These are phyloP conservation scores for Lumnitzera racemosa DNA, from an alignment of 345 rosid species.

Conservation along the genomic window DNA sequence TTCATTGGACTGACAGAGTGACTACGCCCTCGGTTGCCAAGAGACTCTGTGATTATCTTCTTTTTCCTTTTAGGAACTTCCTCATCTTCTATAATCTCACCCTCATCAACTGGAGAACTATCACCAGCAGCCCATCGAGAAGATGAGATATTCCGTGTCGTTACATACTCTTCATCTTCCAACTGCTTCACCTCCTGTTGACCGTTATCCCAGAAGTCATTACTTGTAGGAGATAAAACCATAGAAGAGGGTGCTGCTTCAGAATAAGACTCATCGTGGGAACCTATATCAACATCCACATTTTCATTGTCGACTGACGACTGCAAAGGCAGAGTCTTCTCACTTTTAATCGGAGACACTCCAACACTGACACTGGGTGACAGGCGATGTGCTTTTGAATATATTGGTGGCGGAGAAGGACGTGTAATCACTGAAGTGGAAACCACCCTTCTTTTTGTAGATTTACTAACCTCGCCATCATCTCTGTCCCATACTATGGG, in stretches of 20 bases:
- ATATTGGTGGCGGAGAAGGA: conserved; percentile 63
- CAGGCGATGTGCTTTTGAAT: conserved; percentile 32
- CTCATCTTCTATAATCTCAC: conserved; percentile 70
- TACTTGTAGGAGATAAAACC: conserved; percentile 26
- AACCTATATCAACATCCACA: conserved; percentile 18
- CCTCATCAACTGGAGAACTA: conserved; percentile 83
- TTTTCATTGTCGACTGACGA: conserved; percentile 25
- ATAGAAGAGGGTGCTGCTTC: conserved; percentile 19
- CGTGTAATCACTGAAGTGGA: conserved; percentile 24
- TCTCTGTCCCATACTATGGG: conserved; percentile 98
- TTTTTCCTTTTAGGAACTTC: conserved; percentile 59
- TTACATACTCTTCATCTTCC: conserved; percentile 73
- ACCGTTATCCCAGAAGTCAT: conserved; percentile 25
- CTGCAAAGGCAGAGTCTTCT: conserved; percentile 14
- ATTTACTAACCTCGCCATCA: conserved; percentile 36
- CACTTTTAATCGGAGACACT: conserved; percentile 30
- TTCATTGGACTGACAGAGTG: conserved; percentile 60
- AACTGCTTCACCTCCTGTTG: conserved; percentile 29
- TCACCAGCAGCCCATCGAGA: conserved; percentile 95
- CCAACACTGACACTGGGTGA: conserved; percentile 40
- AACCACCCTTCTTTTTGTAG: conserved; percentile 26
- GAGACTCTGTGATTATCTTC: conserved; percentile 31
- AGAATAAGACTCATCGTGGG: conserved; percentile 21
- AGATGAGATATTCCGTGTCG: conserved; percentile 77
- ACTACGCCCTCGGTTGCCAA: conserved; percentile 27